These are phyloP conservation scores for Crotalaria pallida DNA, from an alignment of 306 rosid genomes.

Conservation along the genomic window DNA sequence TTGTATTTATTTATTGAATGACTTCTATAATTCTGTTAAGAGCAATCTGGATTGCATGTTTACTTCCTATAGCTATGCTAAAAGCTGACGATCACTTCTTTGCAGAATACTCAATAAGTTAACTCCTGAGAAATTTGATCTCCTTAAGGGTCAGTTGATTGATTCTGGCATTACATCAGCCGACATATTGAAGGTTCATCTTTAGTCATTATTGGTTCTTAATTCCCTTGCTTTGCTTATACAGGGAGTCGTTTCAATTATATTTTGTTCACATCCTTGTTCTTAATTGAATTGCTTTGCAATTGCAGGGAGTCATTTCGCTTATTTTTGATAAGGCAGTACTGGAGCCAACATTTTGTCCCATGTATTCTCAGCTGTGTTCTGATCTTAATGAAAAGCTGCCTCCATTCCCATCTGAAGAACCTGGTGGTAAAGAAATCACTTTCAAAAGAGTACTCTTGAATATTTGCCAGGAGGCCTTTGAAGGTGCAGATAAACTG, in stretches of 20 bases:
- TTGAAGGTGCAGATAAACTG: slow-evolving; percentile 84
- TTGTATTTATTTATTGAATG: background rate
- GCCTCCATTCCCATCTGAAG: slow-evolving; percentile 86
- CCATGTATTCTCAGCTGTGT: slow-evolving; percentile 91
- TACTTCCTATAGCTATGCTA: background rate
- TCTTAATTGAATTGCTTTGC: slow-evolving; percentile 23
- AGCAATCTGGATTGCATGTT: background rate
- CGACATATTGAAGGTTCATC: slow-evolving; percentile 76
- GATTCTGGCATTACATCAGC: slow-evolving; percentile 93
- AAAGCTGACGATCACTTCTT: background rate
- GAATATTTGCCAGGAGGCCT: slow-evolving; percentile 93
- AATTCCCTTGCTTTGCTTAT: slow-evolving; percentile 26
- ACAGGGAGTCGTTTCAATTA: slow-evolving; percentile 84
- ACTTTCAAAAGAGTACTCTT: slow-evolving; percentile 85
- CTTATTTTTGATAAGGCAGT: slow-evolving; percentile 97
- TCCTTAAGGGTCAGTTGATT: slow-evolving; percentile 89
- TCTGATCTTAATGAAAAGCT: slow-evolving; percentile 81
- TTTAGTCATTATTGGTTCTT: background rate
- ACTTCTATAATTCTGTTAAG: background rate
- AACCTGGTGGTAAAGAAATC: slow-evolving; percentile 79
- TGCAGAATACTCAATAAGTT: slow-evolving; percentile 92
- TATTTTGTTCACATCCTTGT: background rate
- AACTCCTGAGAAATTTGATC: slow-evolving; percentile 98
- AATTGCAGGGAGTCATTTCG: slow-evolving; percentile 77
- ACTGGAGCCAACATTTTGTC: slow-evolving; percentile 97